Conservation (phyloP, 306 rosid genomes). For the Herpetospermum pedunculosum region DNA sequence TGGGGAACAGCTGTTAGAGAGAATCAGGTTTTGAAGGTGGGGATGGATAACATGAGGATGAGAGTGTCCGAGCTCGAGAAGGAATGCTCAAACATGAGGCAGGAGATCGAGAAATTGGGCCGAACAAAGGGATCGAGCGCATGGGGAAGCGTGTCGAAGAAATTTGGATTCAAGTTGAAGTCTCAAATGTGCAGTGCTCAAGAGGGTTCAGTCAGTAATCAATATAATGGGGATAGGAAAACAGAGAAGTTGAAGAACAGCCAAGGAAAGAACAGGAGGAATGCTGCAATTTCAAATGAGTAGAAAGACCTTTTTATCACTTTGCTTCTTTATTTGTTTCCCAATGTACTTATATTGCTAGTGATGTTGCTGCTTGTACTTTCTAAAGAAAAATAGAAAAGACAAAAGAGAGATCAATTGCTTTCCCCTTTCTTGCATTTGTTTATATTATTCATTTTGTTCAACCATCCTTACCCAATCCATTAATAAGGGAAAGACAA, state of each 20-base stretch:
- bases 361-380: slow-evolving; percentile 5
- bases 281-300: slow-evolving; percentile 35
- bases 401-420: background rate
- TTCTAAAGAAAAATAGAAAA: background rate
- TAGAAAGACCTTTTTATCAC: slow-evolving; percentile 9
- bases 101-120: slow-evolving; percentile 85
- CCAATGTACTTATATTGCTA: background rate
- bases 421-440: slow-evolving; percentile 2
- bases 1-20: slow-evolving; percentile 92
- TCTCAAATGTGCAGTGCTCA: slow-evolving; percentile 99
- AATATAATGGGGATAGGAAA: slow-evolving; percentile 35
- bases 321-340: slow-evolving; percentile 2
- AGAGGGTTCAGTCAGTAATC: slow-evolving; percentile 82
- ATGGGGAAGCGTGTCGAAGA: slow-evolving; percentile 82
- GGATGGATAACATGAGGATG: slow-evolving; percentile 96
- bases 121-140: slow-evolving; percentile 45
- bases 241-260: slow-evolving; percentile 71
- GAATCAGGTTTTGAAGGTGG: slow-evolving; percentile 92
- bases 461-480: background rate
- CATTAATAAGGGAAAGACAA: background rate
- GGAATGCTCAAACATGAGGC: slow-evolving; percentile 93
- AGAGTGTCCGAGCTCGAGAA: slow-evolving; percentile 95
- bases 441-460: slow-evolving; percentile 8
- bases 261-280: slow-evolving; percentile 54
- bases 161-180: slow-evolving; percentile 73